Base-by-base conservation (phyloP, 116 monocot species). In the Phalaenopsis hybrid region DNA sequence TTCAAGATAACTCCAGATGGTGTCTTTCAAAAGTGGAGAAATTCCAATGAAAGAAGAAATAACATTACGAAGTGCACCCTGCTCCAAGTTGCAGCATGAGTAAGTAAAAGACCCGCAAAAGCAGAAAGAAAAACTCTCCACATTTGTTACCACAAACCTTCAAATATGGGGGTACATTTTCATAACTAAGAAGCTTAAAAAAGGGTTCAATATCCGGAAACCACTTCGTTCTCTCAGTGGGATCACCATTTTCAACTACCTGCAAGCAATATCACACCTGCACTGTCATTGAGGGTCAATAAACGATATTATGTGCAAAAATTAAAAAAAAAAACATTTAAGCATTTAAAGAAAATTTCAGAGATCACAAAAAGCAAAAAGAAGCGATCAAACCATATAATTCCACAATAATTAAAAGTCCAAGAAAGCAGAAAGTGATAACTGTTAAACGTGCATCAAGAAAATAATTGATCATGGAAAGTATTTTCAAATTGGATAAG, bases 171-270 rank as follows among this genome's bases (percentile, higher is more conserved):
- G 98, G 93, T 52, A 99, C 98, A 84, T 89, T 99, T 85, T 99
- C 98, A 88, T 93, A 99, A 74, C 98, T 83, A 50, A 99, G 91
- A 82, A 99, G 98, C 83, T 95, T 95, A 83, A 99, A 99, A 34
- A 99, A 85, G 5, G 98, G 92, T 77, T 99, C 95, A 84, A 99
- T 95, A 81, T 99, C 93, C 45, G 89, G 87, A 87, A 99, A 95
- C 98, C 98, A 99, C 55, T 92, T 95, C 87, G 86, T 99, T 63
- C 95, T 88, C 87, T 90, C 95, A 76, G 49, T 79, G 25, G 90
- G 88, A 93, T 95, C 92, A 86, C 98, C 98, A 92, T 95, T 93
- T 91, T 95, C 95, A 78, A 99, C 89, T 4, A 99, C 98, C 98
- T 99, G 74, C 50, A 72, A 48, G 49, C n/a, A 75, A 45, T 44